Conservation (phyloP, 495 filamentous ascomycete species). For the Tuber borchii region DNA sequence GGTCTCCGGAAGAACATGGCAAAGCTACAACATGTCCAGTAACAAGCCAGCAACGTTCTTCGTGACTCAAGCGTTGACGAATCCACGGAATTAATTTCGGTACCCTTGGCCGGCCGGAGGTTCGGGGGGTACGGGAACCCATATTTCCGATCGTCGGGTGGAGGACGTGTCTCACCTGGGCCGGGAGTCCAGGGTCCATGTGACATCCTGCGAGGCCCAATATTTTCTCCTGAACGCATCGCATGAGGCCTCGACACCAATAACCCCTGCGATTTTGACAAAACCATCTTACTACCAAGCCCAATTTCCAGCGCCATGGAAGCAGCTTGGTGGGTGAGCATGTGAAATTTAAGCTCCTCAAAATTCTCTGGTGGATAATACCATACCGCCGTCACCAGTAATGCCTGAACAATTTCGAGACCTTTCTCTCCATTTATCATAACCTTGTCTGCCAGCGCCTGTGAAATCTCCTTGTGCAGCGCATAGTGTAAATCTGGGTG, state of each 20-base stretch:
- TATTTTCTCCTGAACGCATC: background rate
- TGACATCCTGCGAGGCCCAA: background rate
- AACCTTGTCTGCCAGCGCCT: conserved; percentile 64
- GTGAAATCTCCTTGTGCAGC: conserved; percentile 65
- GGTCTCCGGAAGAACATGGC: conserved; percentile 74
- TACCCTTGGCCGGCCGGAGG: too few species aligned
- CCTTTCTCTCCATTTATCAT: conserved; percentile 73
- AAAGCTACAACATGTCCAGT: conserved; percentile 65
- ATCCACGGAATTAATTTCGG: conserved; percentile 43
- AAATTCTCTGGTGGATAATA: conserved; percentile 76
- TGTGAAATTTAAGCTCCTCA: conserved; percentile 87
- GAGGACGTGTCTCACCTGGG: background rate
- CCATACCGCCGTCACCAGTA: conserved; percentile 67
- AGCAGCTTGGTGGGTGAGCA: conserved; percentile 75
- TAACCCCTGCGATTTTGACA: conserved; percentile 44
- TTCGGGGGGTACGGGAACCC: too few species aligned
- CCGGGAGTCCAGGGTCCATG: background rate
- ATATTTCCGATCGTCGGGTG: background rate
- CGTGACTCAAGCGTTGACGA: conserved; percentile 64
- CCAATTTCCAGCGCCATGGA: conserved; percentile 84
- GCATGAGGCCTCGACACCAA: conserved; percentile 27
- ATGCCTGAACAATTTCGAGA: conserved; percentile 75
- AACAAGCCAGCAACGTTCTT: conserved; percentile 74
- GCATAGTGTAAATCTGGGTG: conserved; percentile 54
- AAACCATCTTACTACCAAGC: conserved; percentile 55